Evolutionary conservation across 768 basidiomycete genomes (phyloP).

Genomic region (Boletus huronensis): DNA sequence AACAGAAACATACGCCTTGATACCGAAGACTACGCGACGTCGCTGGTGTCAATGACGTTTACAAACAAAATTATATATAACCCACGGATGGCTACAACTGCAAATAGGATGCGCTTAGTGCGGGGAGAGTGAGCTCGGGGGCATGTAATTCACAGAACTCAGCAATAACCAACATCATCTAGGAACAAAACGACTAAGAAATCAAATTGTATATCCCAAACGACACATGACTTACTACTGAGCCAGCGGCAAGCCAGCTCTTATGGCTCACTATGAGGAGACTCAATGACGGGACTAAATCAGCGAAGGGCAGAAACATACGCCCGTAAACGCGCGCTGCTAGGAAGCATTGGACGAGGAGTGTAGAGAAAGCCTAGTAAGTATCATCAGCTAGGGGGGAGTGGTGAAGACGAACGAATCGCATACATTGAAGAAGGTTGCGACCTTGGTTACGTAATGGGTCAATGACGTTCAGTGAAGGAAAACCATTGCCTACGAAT

Average conservation of each 20-base stretch:
- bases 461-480: slow-evolving; percentile 3
- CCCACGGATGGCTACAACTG: slow-evolving; percentile 32
- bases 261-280: slow-evolving; percentile 46
- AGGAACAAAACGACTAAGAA: not conserved
- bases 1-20: slow-evolving; percentile 32
- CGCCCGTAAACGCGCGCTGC: slow-evolving; percentile 46
- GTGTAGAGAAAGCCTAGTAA: slow-evolving; percentile 38
- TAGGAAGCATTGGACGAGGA: slow-evolving; percentile 56
- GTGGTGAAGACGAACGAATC: not conserved
- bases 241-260: slow-evolving; percentile 34
- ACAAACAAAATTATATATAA: not conserved
- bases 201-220: not conserved
- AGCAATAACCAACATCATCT: slow-evolving; percentile 32
- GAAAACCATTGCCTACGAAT: slow-evolving; percentile 11
- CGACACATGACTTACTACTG: slow-evolving; percentile 23
- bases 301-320: slow-evolving; percentile 24
- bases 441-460: slow-evolving; percentile 31
- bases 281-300: not conserved
- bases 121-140: too few species aligned
- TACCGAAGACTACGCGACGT: slow-evolving; percentile 31
- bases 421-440: slow-evolving; percentile 47
- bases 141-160: slow-evolving; percentile 35
- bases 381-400: not conserved
- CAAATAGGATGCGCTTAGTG: not conserved
- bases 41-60: slow-evolving; percentile 1